Percentiles rank a stretch among this genome's conserved stretches.
phyloP scores from a whole-genome alignment of 208 protist genomes.

The Crithidia acanthocephali region DNA sequence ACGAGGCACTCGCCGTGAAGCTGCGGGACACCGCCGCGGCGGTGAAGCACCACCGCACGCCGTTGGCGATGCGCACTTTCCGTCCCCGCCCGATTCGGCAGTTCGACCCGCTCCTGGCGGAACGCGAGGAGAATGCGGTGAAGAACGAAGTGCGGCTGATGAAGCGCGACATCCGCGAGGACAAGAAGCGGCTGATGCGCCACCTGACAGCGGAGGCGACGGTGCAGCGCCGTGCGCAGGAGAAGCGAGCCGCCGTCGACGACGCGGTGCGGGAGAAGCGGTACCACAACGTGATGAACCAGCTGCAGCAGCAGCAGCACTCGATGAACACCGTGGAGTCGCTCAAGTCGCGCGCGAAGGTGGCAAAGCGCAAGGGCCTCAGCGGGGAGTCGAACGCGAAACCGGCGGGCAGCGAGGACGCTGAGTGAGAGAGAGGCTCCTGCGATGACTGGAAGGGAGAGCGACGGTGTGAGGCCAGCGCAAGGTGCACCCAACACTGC shows the following conservation, averaged over 20 bases:
- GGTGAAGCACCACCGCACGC: conserved; percentile 56
- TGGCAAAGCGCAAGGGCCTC: conserved; percentile 67
- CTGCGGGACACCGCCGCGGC: conserved; percentile 27
- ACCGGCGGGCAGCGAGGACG: conserved; percentile 20
- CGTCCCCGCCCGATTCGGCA: conserved; percentile 82
- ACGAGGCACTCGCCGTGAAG: conserved; percentile 45
- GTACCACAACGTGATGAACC: conserved; percentile 75
- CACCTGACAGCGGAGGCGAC: conserved; percentile 81
- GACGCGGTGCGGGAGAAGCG: conserved; percentile 63
- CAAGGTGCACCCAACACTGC: no score
- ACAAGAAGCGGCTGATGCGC: conserved; percentile 85
- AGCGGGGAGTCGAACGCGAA: conserved; percentile 45
- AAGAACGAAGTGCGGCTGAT: conserved; percentile 73
- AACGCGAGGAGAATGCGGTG: conserved; percentile 51
- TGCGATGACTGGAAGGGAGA: no score
- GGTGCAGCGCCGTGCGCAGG: conserved; percentile 72
- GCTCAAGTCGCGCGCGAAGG: conserved; percentile 64
- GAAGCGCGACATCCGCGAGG: conserved; percentile 80
- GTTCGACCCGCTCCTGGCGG: conserved; percentile 82
- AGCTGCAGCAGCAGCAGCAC: conserved; percentile 88
- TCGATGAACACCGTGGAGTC: conserved; percentile 89
- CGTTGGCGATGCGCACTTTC: conserved; percentile 86
- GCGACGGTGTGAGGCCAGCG: no score
- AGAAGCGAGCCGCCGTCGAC: conserved; percentile 46
- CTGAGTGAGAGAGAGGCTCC: neutral